Evolutionary conservation across 352 stramenopile species (phyloP), one percentile per base, ranked within the genome.

Genomic region (Globisporangium carolinianum): DNA sequence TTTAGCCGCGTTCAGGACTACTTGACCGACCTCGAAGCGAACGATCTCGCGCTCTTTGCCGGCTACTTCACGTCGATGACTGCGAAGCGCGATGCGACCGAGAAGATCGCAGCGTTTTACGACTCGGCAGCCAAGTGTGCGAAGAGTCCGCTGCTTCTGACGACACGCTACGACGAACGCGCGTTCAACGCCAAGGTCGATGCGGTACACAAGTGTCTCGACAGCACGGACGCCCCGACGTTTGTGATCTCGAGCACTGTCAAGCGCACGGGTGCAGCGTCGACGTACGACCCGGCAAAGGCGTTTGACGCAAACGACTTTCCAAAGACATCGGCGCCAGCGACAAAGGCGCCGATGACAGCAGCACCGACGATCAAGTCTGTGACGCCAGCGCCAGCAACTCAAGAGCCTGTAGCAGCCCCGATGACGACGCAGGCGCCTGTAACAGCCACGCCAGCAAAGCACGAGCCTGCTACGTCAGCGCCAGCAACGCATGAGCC

Each of bases 41-140:
- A 42, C 38, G 55, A 61, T 38, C 1, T 50, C 45, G 47, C 18
- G 47, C 47, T 42, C 12, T 61, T 55, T 41, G 8, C 6, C 1
- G 24, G 17, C 4, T 8, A 50, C 37, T 55, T 41, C 47, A 37
- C 18, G 6, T 45, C 36, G 1, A n/a, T 12, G 7, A 24, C 47
- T 7, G 55, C 49, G 6, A 55, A 24, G 12, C 4, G 14, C 6
- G 4, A 3, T 3, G 18, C 47, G 8, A 43, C 11, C 11, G 24
- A 6, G 7, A 61, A 49, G 18, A 55, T 61, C 55, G 5, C 36
- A 15, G 15, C 18, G 11, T 61, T 55, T 38, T 61, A 61, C 47
- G 47, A 50, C 18, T 8, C 37, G 7, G 47, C 38, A 12, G 39
- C 53, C 38, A 50, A 55, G 47, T 55, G 55, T 8, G 18, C 55